A percentile compares a stretch with the other conserved stretches of the same genome.
Evolutionary conservation across 1,139 yeast species (phyloP).

Genomic region (Suhomyces anneliseae): DNA sequence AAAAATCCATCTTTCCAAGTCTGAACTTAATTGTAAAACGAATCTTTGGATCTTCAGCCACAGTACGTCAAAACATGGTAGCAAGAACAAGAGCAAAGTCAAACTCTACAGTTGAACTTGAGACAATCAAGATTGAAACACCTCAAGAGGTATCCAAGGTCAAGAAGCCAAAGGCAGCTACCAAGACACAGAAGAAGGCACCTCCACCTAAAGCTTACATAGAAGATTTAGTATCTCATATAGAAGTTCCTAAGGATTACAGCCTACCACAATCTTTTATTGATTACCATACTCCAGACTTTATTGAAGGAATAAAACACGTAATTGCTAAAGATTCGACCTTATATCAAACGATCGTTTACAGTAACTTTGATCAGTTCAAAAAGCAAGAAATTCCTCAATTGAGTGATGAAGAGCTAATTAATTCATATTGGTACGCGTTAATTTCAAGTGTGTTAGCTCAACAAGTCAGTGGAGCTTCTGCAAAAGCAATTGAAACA

Average conservation of each 20-base stretch:
- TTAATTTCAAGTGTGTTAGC: constrained; percentile 54
- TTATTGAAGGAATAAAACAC: constrained; percentile 42
- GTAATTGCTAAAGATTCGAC: constrained; percentile 45
- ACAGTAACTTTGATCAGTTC: constrained; percentile 32
- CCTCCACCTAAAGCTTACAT: constrained; percentile 14
- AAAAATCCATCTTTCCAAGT: not conserved
- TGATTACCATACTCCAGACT: constrained; percentile 42
- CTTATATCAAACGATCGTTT: constrained; percentile 34
- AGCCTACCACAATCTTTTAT: constrained; percentile 42
- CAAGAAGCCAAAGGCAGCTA: constrained; percentile 3
- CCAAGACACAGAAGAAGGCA: not conserved
- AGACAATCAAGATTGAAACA: constrained; percentile 4
- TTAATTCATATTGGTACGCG: constrained; percentile 37
- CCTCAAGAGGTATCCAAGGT: constrained; percentile 1
- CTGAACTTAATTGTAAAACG: not conserved
- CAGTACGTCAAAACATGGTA: constrained; percentile 1
- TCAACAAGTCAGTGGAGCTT: constrained; percentile 85
- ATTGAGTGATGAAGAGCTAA: constrained; percentile 11
- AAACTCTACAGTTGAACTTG: constrained; percentile 1
- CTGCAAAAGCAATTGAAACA: constrained; percentile 64
- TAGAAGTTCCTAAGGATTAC: constrained; percentile 26
- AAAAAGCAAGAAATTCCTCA: constrained; percentile 14
- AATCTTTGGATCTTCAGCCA: not conserved
- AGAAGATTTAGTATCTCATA: constrained; percentile 31
- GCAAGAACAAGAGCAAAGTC: constrained; percentile 4